phyloP scores from a whole-genome alignment of 1,284 basidiomycete species.

The Tylopilus sp. region DNA sequence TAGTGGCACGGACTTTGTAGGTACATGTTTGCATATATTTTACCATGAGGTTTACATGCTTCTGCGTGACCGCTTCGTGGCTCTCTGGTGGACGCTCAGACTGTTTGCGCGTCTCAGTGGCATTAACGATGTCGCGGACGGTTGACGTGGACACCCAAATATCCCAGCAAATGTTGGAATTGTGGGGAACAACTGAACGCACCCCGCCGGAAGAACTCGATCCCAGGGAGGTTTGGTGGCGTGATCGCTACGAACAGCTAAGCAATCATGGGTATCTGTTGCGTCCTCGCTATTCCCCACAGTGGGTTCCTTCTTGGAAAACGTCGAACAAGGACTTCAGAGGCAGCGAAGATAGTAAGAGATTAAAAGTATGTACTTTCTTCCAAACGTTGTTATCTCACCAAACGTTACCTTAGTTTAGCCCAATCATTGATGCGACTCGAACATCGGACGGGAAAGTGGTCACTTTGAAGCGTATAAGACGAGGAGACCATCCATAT shows the following conservation, averaged over 20 bases:
- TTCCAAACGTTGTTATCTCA: not conserved
- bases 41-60: not conserved
- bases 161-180: not conserved
- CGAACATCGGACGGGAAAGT: not conserved
- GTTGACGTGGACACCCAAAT: not conserved
- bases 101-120: not conserved
- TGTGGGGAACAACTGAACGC: not conserved
- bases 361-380: not conserved
- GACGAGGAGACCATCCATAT: not conserved
- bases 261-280: not conserved
- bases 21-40: slow-evolving; percentile 15
- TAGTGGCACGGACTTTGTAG: not conserved
- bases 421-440: not conserved
- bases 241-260: not conserved
- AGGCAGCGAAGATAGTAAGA: not conserved
- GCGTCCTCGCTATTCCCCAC: not conserved
- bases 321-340: not conserved
- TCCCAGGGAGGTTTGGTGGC: slow-evolving; percentile 2
- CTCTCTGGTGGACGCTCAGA: not conserved
- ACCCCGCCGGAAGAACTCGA: not conserved
- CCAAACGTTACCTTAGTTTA: not conserved
- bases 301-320: slow-evolving; percentile 3
- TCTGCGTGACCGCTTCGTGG: not conserved
- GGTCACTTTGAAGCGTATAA: not conserved
- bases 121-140: not conserved